These are phyloP conservation scores for Arthrobotrys iridis DNA, from an alignment of 2,329 filamentous ascomycete species.

Conservation along the genomic window DNA sequence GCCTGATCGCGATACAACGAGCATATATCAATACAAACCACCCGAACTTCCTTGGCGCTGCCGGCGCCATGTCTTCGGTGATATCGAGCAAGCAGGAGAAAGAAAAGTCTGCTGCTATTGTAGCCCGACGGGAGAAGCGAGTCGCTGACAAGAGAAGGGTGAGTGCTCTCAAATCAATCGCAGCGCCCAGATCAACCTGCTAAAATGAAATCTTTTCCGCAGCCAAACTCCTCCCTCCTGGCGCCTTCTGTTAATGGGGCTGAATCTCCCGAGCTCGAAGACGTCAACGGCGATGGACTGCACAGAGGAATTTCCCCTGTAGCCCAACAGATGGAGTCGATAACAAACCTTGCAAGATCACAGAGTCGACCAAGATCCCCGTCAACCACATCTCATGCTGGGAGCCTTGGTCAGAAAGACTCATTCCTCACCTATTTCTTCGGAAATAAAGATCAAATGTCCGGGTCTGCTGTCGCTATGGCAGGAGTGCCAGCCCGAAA, in stretches of 20 bases:
- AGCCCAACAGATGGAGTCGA: conserved; percentile 53
- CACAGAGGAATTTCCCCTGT: conserved; percentile 45
- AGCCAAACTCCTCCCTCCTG: conserved; percentile 56
- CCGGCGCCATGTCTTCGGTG: conserved; percentile 96
- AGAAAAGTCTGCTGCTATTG: conserved; percentile 79
- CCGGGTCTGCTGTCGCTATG: conserved; percentile 63
- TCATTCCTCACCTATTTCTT: conserved; percentile 99
- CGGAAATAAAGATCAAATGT: conserved; percentile 80
- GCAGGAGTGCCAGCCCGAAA: conserved; percentile 63
- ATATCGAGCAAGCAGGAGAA: conserved; percentile 94
- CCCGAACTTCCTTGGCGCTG: conserved; percentile 95
- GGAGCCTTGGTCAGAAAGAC: conserved; percentile 68
- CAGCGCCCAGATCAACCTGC: not conserved
- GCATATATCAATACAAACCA: conserved; percentile 99
- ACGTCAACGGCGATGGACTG: conserved; percentile 63
- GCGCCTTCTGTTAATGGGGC: conserved; percentile 72
- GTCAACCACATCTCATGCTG: conserved; percentile 45
- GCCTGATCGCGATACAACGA: conserved; percentile 93
- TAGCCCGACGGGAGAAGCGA: conserved; percentile 84
- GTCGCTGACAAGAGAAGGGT: conserved; percentile 65
- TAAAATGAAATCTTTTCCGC: not conserved
- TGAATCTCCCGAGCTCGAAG: conserved; percentile 73
- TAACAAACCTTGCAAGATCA: conserved; percentile 63
- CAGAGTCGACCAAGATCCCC: conserved; percentile 68
- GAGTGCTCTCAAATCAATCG: not conserved